These are phyloP conservation scores for Ophiostoma quercus DNA, from an alignment of 2,329 filamentous ascomycete species.

Conservation along the genomic window DNA sequence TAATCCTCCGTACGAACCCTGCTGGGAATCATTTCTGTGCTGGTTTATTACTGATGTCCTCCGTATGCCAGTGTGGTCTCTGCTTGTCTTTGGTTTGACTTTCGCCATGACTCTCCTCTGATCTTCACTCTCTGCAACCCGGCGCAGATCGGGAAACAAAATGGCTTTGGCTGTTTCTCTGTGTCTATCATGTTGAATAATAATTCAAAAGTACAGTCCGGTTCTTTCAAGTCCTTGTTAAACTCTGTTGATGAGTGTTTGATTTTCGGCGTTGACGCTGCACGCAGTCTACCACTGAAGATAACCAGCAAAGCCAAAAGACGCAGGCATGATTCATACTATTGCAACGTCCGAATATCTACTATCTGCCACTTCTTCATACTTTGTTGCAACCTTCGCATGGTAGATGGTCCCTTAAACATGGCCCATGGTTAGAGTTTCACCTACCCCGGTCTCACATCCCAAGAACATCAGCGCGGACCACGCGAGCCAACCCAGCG, in stretches of 20 bases:
- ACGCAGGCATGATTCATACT: neutral
- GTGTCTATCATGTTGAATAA: neutral
- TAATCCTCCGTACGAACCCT: neutral
- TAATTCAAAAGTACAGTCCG: neutral
- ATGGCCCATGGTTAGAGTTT: neutral
- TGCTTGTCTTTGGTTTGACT: neutral
- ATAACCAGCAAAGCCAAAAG: neutral
- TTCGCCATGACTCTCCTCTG: neutral
- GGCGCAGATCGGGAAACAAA: neutral
- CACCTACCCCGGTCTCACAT: neutral
- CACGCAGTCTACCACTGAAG: neutral
- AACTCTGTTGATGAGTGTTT: neutral
- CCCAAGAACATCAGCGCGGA: neutral
- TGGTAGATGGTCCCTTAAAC: neutral
- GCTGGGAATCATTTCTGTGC: neutral
- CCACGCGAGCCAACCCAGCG: neutral
- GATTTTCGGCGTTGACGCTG: neutral
- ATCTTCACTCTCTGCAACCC: neutral
- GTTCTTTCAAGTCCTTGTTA: neutral
- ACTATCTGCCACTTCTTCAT: neutral
- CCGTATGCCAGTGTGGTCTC: neutral
- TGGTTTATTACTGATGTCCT: neutral
- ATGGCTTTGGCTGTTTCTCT: neutral
- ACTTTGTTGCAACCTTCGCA: neutral
- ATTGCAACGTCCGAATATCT: neutral